Conservation (phyloP, 371 early-diverging fungal species). For the Zychaea mexicana region DNA sequence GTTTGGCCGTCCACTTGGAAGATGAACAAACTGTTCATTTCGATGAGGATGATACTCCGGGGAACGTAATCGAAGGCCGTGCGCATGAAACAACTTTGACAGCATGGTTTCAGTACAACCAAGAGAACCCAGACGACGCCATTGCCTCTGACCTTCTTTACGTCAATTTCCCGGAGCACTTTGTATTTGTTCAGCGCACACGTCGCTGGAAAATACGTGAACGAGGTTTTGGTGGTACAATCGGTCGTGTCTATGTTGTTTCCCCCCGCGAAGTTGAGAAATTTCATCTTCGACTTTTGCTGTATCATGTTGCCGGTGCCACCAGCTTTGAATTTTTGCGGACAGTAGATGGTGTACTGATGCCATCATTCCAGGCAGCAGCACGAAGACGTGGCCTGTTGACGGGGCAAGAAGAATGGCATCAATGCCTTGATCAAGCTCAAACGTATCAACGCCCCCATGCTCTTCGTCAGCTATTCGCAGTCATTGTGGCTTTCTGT, state of each 20-base stretch:
- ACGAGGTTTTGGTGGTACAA: not conserved
- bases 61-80: not conserved
- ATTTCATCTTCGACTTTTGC: not conserved
- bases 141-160: not conserved
- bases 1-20: slow-evolving; percentile 23
- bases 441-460: not conserved
- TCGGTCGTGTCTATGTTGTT: not conserved
- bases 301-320: slow-evolving; percentile 13
- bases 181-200: not conserved
- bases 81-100: slow-evolving; percentile 2
- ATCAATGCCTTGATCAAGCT: not conserved
- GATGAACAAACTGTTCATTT: slow-evolving; percentile 8
- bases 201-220: not conserved
- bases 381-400: not conserved
- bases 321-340: slow-evolving; percentile 1
- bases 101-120: not conserved
- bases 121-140: not conserved
- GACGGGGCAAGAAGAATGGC: not conserved
- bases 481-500: not conserved
- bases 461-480: not conserved
- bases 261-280: not conserved
- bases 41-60: not conserved
- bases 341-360: not conserved
- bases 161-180: not conserved
- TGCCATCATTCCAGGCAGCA: slow-evolving; percentile 5